Percentiles rank a stretch among this genome's conserved stretches.
These are phyloP conservation scores for Agrostemma githago DNA, from an alignment of 148 eudicot species.

Conservation along the genomic window DNA sequence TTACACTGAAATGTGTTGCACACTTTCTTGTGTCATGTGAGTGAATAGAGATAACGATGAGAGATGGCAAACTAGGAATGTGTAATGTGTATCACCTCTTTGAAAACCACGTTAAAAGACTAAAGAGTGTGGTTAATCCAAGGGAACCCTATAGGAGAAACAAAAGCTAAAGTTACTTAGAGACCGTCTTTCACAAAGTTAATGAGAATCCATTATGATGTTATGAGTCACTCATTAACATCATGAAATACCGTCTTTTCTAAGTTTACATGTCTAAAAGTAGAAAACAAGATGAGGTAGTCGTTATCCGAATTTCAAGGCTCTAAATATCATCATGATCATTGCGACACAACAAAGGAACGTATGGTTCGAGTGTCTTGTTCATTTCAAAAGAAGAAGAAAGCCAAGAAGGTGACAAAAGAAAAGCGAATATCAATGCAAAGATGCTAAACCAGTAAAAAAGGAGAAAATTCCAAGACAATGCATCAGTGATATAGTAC, in stretches of 20 bases:
- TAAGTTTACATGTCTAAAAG: no score
- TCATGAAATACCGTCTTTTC: no score
- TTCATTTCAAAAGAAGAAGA: not conserved
- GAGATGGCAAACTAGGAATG: not conserved
- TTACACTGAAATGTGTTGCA: not conserved
- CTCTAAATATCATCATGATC: no score
- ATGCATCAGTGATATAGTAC: not conserved
- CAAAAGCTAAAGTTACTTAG: not conserved
- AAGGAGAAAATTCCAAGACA: not conserved
- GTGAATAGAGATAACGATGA: not conserved
- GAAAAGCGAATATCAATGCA: slow-evolving; percentile 16
- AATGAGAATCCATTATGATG: not conserved
- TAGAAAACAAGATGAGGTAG: no score
- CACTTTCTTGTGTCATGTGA: slow-evolving; percentile 9
- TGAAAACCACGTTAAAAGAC: not conserved
- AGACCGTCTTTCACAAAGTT: not conserved
- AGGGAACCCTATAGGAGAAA: not conserved
- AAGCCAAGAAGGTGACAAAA: not conserved
- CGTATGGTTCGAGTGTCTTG: no score
- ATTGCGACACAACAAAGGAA: no score
- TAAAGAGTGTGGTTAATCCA: not conserved
- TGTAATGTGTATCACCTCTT: not conserved
- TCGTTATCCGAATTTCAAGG: no score
- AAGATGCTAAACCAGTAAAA: slow-evolving; percentile 10
- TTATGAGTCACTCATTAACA: no score